A percentile compares a stretch with the other conserved stretches of the same genome.
Evolutionary conservation across 2,329 filamentous ascomycete species (phyloP).

Genomic region (Beauveria sp.): DNA sequence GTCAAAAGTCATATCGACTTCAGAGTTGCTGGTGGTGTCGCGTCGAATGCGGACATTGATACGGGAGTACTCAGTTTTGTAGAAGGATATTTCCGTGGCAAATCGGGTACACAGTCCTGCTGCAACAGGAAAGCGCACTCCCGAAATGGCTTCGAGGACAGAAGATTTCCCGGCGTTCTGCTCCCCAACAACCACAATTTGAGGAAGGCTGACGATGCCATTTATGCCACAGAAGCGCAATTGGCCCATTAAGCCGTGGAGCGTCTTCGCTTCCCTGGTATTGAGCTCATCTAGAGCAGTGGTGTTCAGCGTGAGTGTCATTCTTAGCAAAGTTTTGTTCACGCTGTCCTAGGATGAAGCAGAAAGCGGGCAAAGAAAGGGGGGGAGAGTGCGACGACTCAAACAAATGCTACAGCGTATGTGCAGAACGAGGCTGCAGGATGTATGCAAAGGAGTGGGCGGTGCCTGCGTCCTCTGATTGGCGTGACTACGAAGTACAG

Average conservation of each 20-base stretch:
- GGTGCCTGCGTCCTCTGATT: no score
- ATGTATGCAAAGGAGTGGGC: no score
- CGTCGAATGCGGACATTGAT: conserved; percentile 37
- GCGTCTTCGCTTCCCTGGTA: conserved; percentile 31
- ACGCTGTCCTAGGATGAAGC: neutral
- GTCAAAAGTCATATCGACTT: conserved; percentile 18
- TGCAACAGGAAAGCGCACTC: conserved; percentile 50
- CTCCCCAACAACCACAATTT: conserved; percentile 52
- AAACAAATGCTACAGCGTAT: neutral
- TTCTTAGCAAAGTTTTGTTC: neutral
- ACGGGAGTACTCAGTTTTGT: conserved; percentile 26
- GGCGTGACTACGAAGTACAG: no score
- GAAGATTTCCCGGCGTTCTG: conserved; percentile 58
- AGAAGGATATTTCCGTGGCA: conserved; percentile 51
- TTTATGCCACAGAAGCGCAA: conserved; percentile 42
- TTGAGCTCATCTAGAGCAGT: conserved; percentile 34
- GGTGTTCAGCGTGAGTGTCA: neutral
- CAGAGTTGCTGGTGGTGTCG: conserved; percentile 17
- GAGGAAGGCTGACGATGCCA: conserved; percentile 40
- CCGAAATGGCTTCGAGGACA: conserved; percentile 55
- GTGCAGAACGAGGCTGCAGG: neutral
- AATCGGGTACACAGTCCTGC: conserved; percentile 52
- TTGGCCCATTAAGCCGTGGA: conserved; percentile 46
- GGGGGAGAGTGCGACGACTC: neutral
- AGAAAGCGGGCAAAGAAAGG: neutral